phyloP scores from a whole-genome alignment of 2,329 filamentous ascomycete species.

The Talaromyces sp. region DNA sequence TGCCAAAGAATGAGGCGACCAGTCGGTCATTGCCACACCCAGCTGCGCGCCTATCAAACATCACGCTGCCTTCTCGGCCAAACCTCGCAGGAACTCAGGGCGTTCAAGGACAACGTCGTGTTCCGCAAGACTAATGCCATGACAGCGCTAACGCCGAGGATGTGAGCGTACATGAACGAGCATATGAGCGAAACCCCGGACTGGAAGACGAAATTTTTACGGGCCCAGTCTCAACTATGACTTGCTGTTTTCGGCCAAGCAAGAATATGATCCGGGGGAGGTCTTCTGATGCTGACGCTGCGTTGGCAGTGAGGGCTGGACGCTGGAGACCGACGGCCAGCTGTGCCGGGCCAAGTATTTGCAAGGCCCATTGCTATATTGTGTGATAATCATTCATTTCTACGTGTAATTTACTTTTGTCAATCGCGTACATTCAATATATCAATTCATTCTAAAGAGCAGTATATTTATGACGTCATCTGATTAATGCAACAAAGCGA shows the following conservation, averaged over 20 bases:
- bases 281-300: slow-evolving; percentile 36
- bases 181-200: slow-evolving; percentile 35
- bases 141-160: slow-evolving; percentile 32
- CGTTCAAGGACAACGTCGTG: slow-evolving; percentile 32
- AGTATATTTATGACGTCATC: not conserved
- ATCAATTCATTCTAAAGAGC: too few species aligned
- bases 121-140: slow-evolving; percentile 32
- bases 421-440: not conserved
- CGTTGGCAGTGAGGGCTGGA: slow-evolving; percentile 34
- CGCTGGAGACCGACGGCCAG: not conserved
- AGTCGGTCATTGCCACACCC: not conserved
- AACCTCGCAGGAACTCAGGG: slow-evolving; percentile 27
- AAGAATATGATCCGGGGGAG: slow-evolving; percentile 35
- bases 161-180: slow-evolving; percentile 39
- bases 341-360: not conserved
- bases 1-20: not conserved
- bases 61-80: slow-evolving; percentile 21
- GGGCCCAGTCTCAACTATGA: slow-evolving; percentile 33
- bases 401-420: too few species aligned
- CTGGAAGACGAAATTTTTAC: slow-evolving; percentile 38
- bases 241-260: slow-evolving; percentile 32
- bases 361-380: not conserved
- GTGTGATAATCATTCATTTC: too few species aligned
- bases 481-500: not conserved
- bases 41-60: slow-evolving; percentile 1